These are phyloP conservation scores for Candida corydali DNA, from an alignment of 805 yeast species.

Conservation along the genomic window DNA sequence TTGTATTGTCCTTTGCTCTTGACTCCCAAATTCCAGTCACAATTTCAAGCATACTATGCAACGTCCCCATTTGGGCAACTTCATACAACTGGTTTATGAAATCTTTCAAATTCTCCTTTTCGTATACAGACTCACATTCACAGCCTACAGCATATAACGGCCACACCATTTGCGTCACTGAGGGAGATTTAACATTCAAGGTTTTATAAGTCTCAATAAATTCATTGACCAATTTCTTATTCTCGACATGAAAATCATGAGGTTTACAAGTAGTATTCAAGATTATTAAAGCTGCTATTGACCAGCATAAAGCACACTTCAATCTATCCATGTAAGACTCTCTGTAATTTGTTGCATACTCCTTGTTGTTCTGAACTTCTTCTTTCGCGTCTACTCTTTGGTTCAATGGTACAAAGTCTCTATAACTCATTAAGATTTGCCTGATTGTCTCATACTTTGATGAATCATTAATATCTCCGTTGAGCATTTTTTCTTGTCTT, in stretches of 20 bases:
- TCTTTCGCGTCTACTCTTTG: conserved; percentile 17
- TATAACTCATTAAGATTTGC: conserved; percentile 34
- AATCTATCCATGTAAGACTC: conserved; percentile 33
- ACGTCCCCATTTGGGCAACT: conserved; percentile 53
- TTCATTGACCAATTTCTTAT: conserved; percentile 36
- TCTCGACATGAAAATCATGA: conserved; percentile 17
- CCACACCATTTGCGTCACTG: conserved; percentile 62
- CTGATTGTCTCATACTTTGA: conserved; percentile 29
- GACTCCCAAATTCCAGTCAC: conserved; percentile 45
- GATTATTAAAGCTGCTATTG: conserved; percentile 33
- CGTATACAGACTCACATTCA: conserved; percentile 32
- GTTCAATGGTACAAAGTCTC: conserved; percentile 39
- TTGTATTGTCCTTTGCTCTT: conserved; percentile 15
- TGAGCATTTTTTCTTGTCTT: conserved; percentile 18
- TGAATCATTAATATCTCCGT: background rate
- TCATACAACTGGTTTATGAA: conserved; percentile 41
- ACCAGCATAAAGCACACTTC: conserved; percentile 57
- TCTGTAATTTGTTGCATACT: background rate
- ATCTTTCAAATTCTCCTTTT: conserved; percentile 22
- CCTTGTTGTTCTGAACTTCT: background rate
- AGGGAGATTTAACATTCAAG: conserved; percentile 43
- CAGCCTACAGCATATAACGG: conserved; percentile 51
- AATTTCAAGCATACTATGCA: conserved; percentile 38
- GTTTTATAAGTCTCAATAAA: conserved; percentile 45
- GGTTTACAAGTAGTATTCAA: conserved; percentile 27